Evolutionary conservation across 1,284 basidiomycete species (phyloP), one percentile per base, ranked within the genome.

Genomic region (Schizophyllum commune): DNA sequence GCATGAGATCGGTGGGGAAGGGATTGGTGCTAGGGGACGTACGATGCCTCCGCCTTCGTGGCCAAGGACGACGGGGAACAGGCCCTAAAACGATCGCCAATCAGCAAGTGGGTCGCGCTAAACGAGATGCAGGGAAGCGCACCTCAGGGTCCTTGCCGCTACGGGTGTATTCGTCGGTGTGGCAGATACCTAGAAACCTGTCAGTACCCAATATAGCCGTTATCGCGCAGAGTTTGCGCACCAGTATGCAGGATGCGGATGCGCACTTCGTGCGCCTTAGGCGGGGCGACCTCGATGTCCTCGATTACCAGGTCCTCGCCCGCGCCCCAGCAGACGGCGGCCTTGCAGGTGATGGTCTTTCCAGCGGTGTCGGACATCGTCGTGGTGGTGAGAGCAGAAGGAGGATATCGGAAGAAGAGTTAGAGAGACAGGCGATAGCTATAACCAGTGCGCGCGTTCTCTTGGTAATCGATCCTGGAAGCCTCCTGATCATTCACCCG

Each of bases 81-180:
- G 78, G 62, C 97, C 97, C 86, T 91, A 69, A 55, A 60, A 52
- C 13, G 33, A 62, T 47, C 39, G 39, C 9, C 39, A 3, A 47
- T 47, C 39, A 47, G 53, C 19, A 52, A 20, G 51, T 52, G 51
- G 15, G 27, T 15, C 27, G 19, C 27, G 20, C 27, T 15, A 21
- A 3, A 19, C 53, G 53, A n/a, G 21, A 62, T 56, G 32, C n/a
- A 53, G 20, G 51, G 33, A 19, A n/a, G 57, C 71, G 56, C 70
- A 88, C 89, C 83, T 99, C 96, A 52, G 96, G 88, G 74, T 99
- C 96, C 74, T 92, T 91, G 64, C 97, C 96, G 70, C 94, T 96
- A 71, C 96, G 89, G 62, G 95, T 96, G 80, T 96, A 98, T 73
- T 94, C 93, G 71, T 98, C 96, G 72, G 97, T 99, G 77, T 99